A percentile compares a stretch with the other conserved stretches of the same genome.
These are phyloP conservation scores for Cordyceps farinosa DNA, from an alignment of 2,329 filamentous ascomycete species.

Conservation along the genomic window DNA sequence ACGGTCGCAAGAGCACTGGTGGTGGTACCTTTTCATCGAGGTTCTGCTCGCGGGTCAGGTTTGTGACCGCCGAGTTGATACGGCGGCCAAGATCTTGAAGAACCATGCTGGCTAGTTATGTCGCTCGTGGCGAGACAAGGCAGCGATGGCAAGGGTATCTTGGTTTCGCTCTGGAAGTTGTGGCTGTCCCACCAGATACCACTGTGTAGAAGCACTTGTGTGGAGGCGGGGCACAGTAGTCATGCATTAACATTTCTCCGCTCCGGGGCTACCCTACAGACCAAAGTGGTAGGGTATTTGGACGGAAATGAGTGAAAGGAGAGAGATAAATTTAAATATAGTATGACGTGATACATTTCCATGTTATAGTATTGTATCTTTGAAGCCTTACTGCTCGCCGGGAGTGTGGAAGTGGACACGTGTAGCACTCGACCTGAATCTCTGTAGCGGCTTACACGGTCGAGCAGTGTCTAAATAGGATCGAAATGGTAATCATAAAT, in stretches of 20 bases:
- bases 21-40: constrained; percentile 83
- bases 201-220: neutral
- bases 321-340: neutral
- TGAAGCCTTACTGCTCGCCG: neutral
- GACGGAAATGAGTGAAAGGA: neutral
- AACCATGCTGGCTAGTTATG: constrained; percentile 63
- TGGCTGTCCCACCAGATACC: constrained; percentile 16
- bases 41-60: constrained; percentile 87
- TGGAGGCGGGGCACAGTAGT: constrained; percentile 18
- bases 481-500: no score
- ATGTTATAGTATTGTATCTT: neutral
- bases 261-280: constrained; percentile 5
- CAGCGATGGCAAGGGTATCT: constrained; percentile 9
- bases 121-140: constrained; percentile 13
- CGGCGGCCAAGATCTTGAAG: constrained; percentile 97
- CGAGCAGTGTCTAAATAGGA: no score
- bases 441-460: no score
- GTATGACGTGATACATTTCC: no score
- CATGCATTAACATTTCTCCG: constrained; percentile 20
- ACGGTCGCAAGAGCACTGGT: neutral
- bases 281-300: neutral
- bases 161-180: constrained; percentile 16
- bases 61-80: constrained; percentile 93
- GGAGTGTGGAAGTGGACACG: neutral
- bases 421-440: neutral